Percentiles rank a stretch among this genome's conserved stretches.
Conservation (phyloP, 345 rosid species). For the Acer saccharum region DNA sequence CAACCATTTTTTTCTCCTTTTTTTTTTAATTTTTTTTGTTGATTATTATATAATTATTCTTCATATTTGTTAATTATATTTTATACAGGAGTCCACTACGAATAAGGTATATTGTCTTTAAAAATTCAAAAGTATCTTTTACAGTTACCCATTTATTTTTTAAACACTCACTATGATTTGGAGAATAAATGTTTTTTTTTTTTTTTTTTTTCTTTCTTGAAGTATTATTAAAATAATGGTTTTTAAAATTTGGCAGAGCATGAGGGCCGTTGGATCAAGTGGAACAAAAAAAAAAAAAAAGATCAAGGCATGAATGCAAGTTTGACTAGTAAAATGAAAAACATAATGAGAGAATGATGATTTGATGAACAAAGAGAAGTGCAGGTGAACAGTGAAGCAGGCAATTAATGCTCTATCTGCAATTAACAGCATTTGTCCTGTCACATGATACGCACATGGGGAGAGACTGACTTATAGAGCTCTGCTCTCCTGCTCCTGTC, state of each 20-base stretch:
- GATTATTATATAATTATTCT: background rate
- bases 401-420: slow-evolving; percentile 22
- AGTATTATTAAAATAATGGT: too few relatives aligned
- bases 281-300: background rate
- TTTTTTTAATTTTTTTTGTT: background rate
- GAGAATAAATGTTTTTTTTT: too few relatives aligned
- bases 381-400: background rate
- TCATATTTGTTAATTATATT: background rate
- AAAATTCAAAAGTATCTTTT: too few relatives aligned
- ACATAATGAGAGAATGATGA: background rate
- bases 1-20: background rate
- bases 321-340: background rate
- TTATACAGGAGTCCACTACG: too few relatives aligned
- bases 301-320: too few relatives aligned
- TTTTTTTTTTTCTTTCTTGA: too few relatives aligned
- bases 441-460: slow-evolving; percentile 29
- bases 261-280: background rate
- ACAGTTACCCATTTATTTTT: too few relatives aligned
- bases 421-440: background rate
- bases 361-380: background rate
- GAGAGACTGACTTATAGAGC: background rate
- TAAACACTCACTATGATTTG: too few relatives aligned
- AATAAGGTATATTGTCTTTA: too few relatives aligned
- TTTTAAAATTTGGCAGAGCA: background rate
- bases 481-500: background rate